Conservation (phyloP, 2,329 filamentous ascomycete genomes). For the Pseudophaeomoniella oleicola region DNA sequence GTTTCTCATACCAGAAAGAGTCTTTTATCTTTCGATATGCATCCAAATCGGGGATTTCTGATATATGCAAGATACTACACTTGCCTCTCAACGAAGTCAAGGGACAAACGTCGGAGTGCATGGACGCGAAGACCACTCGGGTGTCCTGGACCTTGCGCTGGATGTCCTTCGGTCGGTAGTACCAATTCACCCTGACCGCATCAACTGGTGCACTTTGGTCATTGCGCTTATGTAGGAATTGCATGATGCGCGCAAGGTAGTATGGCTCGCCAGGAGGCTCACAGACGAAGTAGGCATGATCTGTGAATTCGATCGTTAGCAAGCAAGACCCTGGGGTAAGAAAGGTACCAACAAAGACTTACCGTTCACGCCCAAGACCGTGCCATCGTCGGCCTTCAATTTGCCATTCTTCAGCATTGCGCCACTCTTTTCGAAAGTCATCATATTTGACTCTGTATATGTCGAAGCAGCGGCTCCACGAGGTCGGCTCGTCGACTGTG, state of each 20-base stretch:
- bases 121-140: slow-evolving; percentile 82
- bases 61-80: slow-evolving; percentile 77
- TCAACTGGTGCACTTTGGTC: slow-evolving; percentile 62
- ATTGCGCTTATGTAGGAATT: slow-evolving; percentile 77
- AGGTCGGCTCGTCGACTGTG: slow-evolving; percentile 12
- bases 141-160: slow-evolving; percentile 83
- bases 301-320: slow-evolving; percentile 26
- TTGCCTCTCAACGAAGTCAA: slow-evolving; percentile 85
- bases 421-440: slow-evolving; percentile 66
- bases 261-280: slow-evolving; percentile 97
- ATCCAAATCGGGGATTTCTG: slow-evolving; percentile 70
- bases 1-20: slow-evolving; percentile 91
- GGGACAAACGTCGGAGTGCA: slow-evolving; percentile 95
- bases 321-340: slow-evolving; percentile 4
- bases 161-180: slow-evolving; percentile 92
- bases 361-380: slow-evolving; percentile 74
- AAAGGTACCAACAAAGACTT: slow-evolving; percentile 25
- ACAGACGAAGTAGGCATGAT: slow-evolving; percentile 90
- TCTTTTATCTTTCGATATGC: slow-evolving; percentile 73
- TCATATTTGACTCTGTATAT: slow-evolving; percentile 60
- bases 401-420: slow-evolving; percentile 58
- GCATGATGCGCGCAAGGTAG: slow-evolving; percentile 95
- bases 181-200: slow-evolving; percentile 90
- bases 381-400: slow-evolving; percentile 82
- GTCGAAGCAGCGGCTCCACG: slow-evolving; percentile 16